Base-by-base conservation (phyloP, 2,329 filamentous ascomycete species). In the Cytospora leucostoma region DNA sequence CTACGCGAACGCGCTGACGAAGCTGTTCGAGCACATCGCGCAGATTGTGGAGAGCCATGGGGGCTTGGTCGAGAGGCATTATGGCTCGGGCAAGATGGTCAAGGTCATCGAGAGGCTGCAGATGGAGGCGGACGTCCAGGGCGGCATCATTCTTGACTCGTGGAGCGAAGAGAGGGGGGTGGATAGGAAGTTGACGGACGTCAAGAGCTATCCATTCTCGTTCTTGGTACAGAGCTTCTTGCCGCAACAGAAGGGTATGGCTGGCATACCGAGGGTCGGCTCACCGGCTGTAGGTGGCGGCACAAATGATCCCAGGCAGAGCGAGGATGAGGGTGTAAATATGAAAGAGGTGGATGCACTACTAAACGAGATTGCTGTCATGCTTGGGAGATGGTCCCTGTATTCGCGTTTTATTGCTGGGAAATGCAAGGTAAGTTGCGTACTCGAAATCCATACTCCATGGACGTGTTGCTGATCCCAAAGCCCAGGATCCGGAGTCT, bases 171-270 rank as follows among this genome's bases (percentile, higher is more conserved):
- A 98, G 72, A 85, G 93, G 64, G 85, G 82, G 65, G 86, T 99
- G 55, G 91, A 94, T 72, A 86, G 94, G 70, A 92, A 90, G 72
- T 80, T 99, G 66, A 98, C 91, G 3, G 95, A 99, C 71, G 92
- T 97, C 75, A 98, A 96, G 78, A 97, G 93, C 61, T 99, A 99
- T 73, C 93, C 95, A 0, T 99, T 97, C 75, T 97, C 93, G 0
- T 99, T 99, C 73, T 79, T 99, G 52, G 93, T 98, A 0, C 93
- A 97, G 76, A 97, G 93, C 77, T 97, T 97, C 74, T 75, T 97
- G 54, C 87, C 91, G 0, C 81, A 84, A 35, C 89, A 92, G 63
- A 88, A 88, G 65, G 80, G 85, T 7, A 75, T 82, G 49, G 70
- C 73, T 12, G 86, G 85, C 1, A 88, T 88, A 2, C 84, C 89